A percentile compares a stretch with the other conserved stretches of the same genome.
Evolutionary conservation across 163 green algal species (phyloP).

Genomic region (Coccomyxa subellipsoidea): DNA sequence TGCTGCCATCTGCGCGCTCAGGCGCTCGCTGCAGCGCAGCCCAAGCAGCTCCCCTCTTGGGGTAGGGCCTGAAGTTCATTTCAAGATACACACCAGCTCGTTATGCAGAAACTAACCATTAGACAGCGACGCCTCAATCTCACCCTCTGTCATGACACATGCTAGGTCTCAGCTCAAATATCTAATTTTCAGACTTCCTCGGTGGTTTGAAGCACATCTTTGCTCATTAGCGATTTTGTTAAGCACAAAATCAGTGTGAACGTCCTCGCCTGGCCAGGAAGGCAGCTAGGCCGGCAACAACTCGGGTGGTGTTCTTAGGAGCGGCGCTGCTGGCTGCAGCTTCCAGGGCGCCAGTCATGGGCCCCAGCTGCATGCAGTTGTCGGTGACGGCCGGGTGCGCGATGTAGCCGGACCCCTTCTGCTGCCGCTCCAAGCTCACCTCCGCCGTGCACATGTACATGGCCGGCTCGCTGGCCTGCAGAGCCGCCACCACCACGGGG

Average conservation of each 20-base stretch:
- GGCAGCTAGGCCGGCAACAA: conserved; percentile 29
- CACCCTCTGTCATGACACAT: too few species aligned
- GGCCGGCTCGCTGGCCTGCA: background rate
- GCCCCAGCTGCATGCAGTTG: conserved; percentile 51
- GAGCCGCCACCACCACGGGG: background rate
- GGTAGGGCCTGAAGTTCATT: background rate
- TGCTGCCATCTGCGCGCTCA: conserved; percentile 6
- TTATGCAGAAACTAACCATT: too few species aligned
- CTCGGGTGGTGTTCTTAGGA: conserved; percentile 15
- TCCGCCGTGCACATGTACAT: conserved; percentile 6
- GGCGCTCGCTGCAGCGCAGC: conserved; percentile 5
- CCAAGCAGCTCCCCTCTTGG: background rate
- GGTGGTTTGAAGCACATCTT: too few species aligned
- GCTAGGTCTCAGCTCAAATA: too few species aligned
- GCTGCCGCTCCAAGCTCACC: conserved; percentile 12
- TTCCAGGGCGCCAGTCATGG: conserved; percentile 1
- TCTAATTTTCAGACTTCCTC: too few species aligned
- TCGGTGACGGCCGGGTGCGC: conserved; percentile 45
- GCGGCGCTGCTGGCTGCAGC: too few species aligned
- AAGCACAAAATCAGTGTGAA: too few species aligned
- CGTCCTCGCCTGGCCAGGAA: background rate
- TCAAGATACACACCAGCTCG: too few species aligned
- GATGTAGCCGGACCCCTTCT: conserved; percentile 16
- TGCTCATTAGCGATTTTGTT: too few species aligned
- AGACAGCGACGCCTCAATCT: too few species aligned